Evolutionary conservation across 176 grass and related monocot species (phyloP), one percentile per base, ranked within the genome.

Genomic region (Urochloa ruziziensis): DNA sequence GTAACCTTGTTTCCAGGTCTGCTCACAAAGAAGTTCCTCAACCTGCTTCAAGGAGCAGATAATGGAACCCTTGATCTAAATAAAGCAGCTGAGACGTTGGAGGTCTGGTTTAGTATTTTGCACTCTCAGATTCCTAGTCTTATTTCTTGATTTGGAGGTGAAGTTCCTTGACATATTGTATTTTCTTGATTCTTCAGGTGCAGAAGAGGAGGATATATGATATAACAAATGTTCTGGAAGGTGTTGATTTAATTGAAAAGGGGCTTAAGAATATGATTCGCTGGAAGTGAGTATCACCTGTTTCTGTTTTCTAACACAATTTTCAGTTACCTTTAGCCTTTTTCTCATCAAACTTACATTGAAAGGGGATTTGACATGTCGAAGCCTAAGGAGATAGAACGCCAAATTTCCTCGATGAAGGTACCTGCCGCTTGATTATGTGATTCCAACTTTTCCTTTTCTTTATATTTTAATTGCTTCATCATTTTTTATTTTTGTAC

Each of bases 191-290:
- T 85, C 33, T 86, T 23, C 80, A 97, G 95, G 95, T 97, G 51
- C 92, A 97, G 82, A 97, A 97, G 78, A 89, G 95, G 84, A 94
- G 95, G 86, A 94, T 97, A 67, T 97, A 97, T 93, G 95, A 97
- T 70, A 97, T 97, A 87, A 97, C 95, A 53, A 97, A 97, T 97
- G 95, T 97, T 89, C 73, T 97, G 32, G 95, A 97, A 90, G 95
- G 95, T 76, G 90, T 97, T 81, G 88, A 94, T 71, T 86, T 97
- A 80, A 97, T 97, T 70, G 92, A 97, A 87, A 97, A 97, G 63
- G 87, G 77, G 7, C 75, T 88, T 76, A 97, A 94, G 90, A 97
- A 93, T 82, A 97, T 79, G 82, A 86, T 97, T 77, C 81, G 82
- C 62, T 97, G 92, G 95, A 97, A 97, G 95, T 97, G 91, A 89